phyloP scores from a whole-genome alignment of 176 grass and related monocot genomes.

The Alopecurus myosuroides region DNA sequence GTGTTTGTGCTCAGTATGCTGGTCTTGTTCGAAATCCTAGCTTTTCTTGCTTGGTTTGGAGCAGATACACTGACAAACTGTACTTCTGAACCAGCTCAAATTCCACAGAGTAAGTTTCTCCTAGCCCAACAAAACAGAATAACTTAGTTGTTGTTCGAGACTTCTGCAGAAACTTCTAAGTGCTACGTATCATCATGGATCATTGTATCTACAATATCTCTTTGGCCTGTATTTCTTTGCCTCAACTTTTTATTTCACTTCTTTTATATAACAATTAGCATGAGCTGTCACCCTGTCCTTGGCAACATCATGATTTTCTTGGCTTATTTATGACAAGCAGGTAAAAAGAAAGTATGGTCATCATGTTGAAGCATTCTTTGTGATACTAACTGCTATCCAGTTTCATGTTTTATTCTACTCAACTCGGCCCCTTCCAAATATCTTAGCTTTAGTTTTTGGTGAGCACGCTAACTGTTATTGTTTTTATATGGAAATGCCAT shows the following conservation, averaged over 20 bases:
- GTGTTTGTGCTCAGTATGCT: background rate
- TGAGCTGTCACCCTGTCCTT: background rate
- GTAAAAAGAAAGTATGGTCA: constrained; percentile 76
- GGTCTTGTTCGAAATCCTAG: background rate
- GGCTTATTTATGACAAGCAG: constrained; percentile 35
- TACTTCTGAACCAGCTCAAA: background rate
- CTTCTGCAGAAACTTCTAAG: background rate
- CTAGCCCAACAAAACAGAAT: background rate
- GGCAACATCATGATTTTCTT: constrained; percentile 2
- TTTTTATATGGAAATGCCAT: background rate
- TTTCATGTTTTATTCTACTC: constrained; percentile 95
- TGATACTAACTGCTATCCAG: constrained; percentile 62
- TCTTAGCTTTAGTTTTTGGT: constrained; percentile 95
- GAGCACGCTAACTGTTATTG: background rate
- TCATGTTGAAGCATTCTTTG: constrained; percentile 80
- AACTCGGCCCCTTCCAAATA: constrained; percentile 91
- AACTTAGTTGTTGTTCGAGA: background rate
- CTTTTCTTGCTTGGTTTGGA: background rate
- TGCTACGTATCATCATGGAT: background rate
- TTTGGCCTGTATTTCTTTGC: background rate
- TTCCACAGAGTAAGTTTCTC: background rate
- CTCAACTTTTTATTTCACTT: background rate
- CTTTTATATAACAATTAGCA: background rate
- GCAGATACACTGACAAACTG: background rate
- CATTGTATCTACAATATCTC: background rate